Evolutionary conservation across 345 rosid genomes (phyloP).

Genomic region (Eucalyptus caleyi): DNA sequence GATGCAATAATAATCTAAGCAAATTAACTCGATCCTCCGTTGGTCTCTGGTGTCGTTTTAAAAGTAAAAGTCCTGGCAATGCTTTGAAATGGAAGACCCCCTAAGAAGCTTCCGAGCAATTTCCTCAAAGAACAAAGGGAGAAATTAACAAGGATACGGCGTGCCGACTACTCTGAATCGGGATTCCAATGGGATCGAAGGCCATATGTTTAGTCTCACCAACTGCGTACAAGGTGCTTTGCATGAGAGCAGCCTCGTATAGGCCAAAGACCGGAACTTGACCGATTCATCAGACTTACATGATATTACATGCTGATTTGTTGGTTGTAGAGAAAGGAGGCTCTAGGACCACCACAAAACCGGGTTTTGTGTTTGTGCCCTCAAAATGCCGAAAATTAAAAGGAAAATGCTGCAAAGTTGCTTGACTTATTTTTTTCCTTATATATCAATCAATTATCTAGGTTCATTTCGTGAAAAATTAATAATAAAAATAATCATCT

Average conservation of each 20-base stretch:
- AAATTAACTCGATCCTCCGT: neutral
- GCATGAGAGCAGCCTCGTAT: neutral
- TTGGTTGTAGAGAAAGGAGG: neutral
- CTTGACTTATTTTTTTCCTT: neutral
- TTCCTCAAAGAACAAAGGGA: neutral
- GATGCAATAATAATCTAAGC: neutral
- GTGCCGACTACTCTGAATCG: neutral
- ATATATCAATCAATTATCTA: neutral
- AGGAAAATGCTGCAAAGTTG: neutral
- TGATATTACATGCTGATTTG: neutral
- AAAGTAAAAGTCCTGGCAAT: neutral
- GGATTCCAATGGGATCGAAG: neutral
- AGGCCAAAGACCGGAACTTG: rapidly evolving
- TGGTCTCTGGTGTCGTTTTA: neutral
- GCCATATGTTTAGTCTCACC: neutral
- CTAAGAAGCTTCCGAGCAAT: neutral
- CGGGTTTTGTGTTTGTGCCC: neutral
- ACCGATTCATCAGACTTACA: neutral
- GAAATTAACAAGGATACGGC: neutral
- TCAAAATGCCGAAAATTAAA: neutral
- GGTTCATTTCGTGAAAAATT: rapidly evolving
- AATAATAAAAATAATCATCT: too few species aligned
- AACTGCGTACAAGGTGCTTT: neutral
- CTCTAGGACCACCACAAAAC: neutral
- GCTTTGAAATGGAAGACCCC: neutral